Percentiles rank a stretch among this genome's conserved stretches.
These are phyloP conservation scores for Aureobasidium sp. DNA, from an alignment of 2,329 filamentous ascomycete genomes.

Conservation along the genomic window DNA sequence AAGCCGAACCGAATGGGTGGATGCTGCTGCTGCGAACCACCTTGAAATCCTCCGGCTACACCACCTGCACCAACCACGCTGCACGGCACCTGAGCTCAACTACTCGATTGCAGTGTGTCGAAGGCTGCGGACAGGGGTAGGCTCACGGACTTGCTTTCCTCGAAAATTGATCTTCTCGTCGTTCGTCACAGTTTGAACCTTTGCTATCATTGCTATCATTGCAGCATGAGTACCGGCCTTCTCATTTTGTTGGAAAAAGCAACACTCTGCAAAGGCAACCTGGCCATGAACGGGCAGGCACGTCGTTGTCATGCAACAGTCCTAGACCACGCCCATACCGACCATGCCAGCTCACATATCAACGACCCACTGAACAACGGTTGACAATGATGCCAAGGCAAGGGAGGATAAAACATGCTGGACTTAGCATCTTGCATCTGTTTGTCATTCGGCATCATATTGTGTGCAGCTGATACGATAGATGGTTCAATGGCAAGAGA, in stretches of 20 bases:
- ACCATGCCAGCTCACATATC: not conserved
- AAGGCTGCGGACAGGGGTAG: not conserved
- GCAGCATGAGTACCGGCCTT: not conserved
- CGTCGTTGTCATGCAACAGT: not conserved
- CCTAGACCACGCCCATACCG: not conserved
- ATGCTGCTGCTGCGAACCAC: conserved; percentile 12
- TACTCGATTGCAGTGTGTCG: not conserved
- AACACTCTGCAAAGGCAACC: not conserved
- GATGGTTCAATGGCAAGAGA: not conserved
- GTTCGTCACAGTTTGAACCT: not conserved
- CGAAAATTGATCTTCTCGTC: not conserved
- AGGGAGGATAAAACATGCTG: not conserved
- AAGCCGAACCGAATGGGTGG: conserved; percentile 20
- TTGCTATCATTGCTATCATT: not conserved
- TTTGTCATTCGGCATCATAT: conserved; percentile 2
- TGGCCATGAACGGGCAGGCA: not conserved
- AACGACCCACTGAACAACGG: not conserved
- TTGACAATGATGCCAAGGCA: not conserved
- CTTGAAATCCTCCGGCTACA: conserved; percentile 11
- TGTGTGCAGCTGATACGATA: not conserved
- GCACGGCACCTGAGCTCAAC: not conserved
- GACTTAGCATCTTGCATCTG: conserved; percentile 3
- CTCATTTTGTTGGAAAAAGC: not conserved
- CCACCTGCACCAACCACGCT: conserved; percentile 9
- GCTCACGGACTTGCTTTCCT: not conserved